Conservation (phyloP, 2,329 filamentous ascomycete species). For the Cytospora mali region DNA sequence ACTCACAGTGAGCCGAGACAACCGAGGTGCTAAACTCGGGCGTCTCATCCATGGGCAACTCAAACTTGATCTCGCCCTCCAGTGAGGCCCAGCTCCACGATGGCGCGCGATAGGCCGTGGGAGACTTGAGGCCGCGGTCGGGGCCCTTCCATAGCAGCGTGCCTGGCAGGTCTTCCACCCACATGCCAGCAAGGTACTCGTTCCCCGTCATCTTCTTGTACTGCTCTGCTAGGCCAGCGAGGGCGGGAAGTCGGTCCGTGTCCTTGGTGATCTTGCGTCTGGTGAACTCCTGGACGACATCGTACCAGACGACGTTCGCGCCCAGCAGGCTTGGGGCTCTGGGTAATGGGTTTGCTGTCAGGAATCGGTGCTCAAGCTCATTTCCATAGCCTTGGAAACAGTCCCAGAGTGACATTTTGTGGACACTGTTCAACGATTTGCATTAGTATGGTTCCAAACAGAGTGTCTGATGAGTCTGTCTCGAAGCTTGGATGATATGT, state of each 20-base stretch:
- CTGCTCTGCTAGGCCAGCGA: not conserved
- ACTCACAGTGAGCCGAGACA: not conserved
- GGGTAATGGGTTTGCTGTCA: not conserved
- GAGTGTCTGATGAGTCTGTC: no score
- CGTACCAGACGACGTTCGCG: not conserved
- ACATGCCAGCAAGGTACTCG: not conserved
- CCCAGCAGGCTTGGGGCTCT: not conserved
- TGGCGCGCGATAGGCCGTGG: not conserved
- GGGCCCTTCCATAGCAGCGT: not conserved
- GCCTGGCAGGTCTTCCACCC: not conserved
- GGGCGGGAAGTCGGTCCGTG: not conserved
- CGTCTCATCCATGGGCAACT: not conserved
- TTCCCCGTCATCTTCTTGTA: not conserved
- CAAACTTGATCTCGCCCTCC: not conserved
- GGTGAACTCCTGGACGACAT: not conserved
- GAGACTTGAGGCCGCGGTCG: not conserved
- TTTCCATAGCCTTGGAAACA: not conserved
- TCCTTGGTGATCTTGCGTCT: not conserved
- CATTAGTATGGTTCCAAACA: no score
- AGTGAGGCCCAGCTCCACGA: not conserved
- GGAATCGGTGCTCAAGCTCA: not conserved
- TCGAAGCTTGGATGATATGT: not conserved
- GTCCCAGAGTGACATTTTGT: not conserved
- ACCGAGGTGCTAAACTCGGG: not conserved
- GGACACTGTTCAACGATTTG: not conserved